Percentiles rank a stretch among this genome's conserved stretches.
Conservation (phyloP, 495 filamentous ascomycete genomes). For the Penicillium pulvis region DNA sequence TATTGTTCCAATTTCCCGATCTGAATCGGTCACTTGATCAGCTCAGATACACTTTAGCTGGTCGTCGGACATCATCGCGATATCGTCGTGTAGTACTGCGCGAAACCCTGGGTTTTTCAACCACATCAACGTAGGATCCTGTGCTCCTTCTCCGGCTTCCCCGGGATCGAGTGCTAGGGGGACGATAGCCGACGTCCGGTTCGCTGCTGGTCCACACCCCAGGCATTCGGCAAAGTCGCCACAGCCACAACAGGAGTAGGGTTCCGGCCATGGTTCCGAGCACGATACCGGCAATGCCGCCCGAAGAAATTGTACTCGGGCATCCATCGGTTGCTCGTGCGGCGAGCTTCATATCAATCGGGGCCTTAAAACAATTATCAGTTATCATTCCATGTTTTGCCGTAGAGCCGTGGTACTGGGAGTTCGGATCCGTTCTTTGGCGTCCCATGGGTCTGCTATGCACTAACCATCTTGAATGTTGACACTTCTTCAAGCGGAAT, state of each 20-base stretch:
- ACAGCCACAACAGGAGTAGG: slow-evolving; percentile 57
- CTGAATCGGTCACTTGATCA: slow-evolving; percentile 1
- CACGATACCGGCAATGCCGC: slow-evolving; percentile 62
- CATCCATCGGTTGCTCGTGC: slow-evolving; percentile 31
- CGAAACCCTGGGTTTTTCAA: slow-evolving; percentile 34
- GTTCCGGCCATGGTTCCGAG: slow-evolving; percentile 59
- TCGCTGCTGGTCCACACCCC: slow-evolving; percentile 24
- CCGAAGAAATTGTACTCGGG: slow-evolving; percentile 49
- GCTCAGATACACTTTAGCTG: slow-evolving; percentile 40
- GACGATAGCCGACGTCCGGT: slow-evolving; percentile 31
- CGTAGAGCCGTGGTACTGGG: slow-evolving; percentile 1
- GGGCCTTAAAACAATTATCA: slow-evolving; percentile 19
- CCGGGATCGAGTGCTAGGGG: slow-evolving; percentile 20
- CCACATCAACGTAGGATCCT: slow-evolving; percentile 33
- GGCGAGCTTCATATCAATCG: slow-evolving; percentile 19
- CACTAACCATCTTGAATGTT: slow-evolving; percentile 5
- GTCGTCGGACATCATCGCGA: slow-evolving; percentile 33
- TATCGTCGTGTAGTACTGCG: slow-evolving; percentile 23
- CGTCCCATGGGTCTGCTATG: background rate
- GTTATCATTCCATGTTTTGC: background rate
- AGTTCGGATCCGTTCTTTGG: background rate
- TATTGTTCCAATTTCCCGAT: background rate
- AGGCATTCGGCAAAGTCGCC: slow-evolving; percentile 28
- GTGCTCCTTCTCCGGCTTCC: slow-evolving; percentile 22
- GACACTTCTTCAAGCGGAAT: background rate